Evolutionary conservation across 129 eudicot species (phyloP).

Genomic region (Saposhnikovia divaricata): DNA sequence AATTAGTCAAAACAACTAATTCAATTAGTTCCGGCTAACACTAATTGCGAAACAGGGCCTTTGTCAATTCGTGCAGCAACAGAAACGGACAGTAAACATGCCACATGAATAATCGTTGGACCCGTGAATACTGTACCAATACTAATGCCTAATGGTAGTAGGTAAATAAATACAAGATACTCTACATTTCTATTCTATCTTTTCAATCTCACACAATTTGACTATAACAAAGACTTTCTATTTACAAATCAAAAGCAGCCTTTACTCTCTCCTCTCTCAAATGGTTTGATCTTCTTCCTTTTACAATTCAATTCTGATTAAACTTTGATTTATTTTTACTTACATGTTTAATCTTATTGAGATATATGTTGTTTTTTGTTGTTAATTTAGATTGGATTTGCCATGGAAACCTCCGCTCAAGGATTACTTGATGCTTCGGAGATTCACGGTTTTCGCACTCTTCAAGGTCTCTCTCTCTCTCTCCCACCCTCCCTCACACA

Average conservation of each 20-base stretch:
- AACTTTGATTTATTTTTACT: neutral
- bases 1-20: too few relatives aligned
- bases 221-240: neutral
- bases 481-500: too few relatives aligned
- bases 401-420: slow-evolving; percentile 36
- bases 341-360: neutral
- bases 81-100: neutral
- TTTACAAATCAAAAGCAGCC: neutral
- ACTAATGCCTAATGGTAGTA: too few relatives aligned
- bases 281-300: neutral
- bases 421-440: slow-evolving; percentile 49
- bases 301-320: neutral
- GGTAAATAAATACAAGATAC: neutral
- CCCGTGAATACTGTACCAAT: neutral
- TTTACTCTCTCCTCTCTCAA: neutral
- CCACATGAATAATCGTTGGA: neutral
- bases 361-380: neutral
- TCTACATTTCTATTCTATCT: neutral
- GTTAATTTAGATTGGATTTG: slow-evolving; percentile 3
- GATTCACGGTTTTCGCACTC: slow-evolving; percentile 85
- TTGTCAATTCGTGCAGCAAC: too few relatives aligned
- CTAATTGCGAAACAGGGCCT: too few relatives aligned
- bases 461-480: slow-evolving; percentile 37
- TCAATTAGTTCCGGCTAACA: too few relatives aligned
- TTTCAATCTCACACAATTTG: neutral